These are phyloP conservation scores for Epicoccum nigrum DNA, from an alignment of 2,329 filamentous ascomycete species.

Conservation along the genomic window DNA sequence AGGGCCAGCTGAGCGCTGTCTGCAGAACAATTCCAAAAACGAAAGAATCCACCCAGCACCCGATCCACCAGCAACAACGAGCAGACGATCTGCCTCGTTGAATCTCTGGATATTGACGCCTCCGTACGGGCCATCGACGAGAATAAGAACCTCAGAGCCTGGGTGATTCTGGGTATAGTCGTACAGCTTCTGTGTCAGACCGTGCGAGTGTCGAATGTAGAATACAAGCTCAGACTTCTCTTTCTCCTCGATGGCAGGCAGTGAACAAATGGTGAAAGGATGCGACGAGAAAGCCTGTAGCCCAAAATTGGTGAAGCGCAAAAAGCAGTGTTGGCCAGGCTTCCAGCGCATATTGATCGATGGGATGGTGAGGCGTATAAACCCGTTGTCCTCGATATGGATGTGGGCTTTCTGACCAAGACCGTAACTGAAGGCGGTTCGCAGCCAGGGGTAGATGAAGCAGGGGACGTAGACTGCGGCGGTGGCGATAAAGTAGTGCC, in stretches of 20 bases:
- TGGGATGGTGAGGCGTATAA: conserved; percentile 29
- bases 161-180: conserved; percentile 18
- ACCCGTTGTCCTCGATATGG: conserved; percentile 27
- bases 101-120: conserved; percentile 49
- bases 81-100: conserved; percentile 47
- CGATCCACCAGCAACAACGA: conserved; percentile 63
- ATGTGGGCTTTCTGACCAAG: conserved; percentile 53
- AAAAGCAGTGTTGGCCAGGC: conserved; percentile 62
- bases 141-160: conserved; percentile 49
- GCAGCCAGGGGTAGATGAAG: conserved; percentile 54
- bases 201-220: conserved; percentile 58
- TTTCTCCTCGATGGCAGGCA: conserved; percentile 36
- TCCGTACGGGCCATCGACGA: conserved; percentile 66
- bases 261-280: conserved; percentile 63
- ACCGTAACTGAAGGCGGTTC: conserved; percentile 60
- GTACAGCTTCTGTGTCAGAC: conserved; percentile 56
- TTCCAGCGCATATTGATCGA: conserved; percentile 51
- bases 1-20: not conserved
- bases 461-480: conserved; percentile 59
- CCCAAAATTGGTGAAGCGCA: conserved; percentile 58
- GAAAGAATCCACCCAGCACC: conserved; percentile 61
- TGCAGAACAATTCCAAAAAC: conserved; percentile 50
- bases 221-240: conserved; percentile 54
- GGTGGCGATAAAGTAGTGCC: conserved; percentile 67
- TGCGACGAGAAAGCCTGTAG: conserved; percentile 55